phyloP scores from a whole-genome alignment of 768 basidiomycete genomes.

The Cyclocybe aegerita region DNA sequence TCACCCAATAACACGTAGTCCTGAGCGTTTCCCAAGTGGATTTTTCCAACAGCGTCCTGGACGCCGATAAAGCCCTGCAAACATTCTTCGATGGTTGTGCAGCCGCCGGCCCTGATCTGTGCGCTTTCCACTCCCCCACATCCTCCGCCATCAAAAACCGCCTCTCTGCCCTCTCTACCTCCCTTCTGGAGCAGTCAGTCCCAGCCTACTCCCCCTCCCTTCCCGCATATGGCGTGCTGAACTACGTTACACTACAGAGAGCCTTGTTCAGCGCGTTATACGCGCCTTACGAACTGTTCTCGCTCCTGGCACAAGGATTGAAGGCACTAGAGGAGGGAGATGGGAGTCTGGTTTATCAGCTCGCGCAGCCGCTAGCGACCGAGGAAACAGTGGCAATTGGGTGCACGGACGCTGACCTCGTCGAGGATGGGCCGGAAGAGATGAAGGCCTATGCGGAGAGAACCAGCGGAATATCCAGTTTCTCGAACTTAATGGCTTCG shows the following conservation, averaged over 20 bases:
- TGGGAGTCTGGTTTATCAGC: slow-evolving; percentile 10
- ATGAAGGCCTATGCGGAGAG: no score
- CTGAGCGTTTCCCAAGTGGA: no score
- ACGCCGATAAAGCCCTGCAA: slow-evolving; percentile 35
- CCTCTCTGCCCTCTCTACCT: slow-evolving; percentile 13
- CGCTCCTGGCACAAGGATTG: slow-evolving; percentile 31
- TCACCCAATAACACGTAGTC: neutral
- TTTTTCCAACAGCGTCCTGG: slow-evolving; percentile 33
- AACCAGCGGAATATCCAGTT: no score
- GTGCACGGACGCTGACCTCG: neutral
- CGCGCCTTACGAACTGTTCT: slow-evolving; percentile 29
- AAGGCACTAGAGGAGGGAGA: slow-evolving; percentile 31
- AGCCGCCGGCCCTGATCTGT: slow-evolving; percentile 30
- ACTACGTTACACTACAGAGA: slow-evolving; percentile 28
- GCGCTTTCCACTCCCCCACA: slow-evolving; percentile 33
- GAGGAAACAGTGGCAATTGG: neutral
- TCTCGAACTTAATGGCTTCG: no score
- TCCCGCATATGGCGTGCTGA: slow-evolving; percentile 31
- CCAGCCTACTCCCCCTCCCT: slow-evolving; percentile 24
- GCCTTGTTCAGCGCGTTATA: slow-evolving; percentile 33
- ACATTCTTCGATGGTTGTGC: slow-evolving; percentile 35
- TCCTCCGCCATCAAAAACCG: no score
- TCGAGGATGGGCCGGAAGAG: neutral
- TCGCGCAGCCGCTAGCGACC: neutral
- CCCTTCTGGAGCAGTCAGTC: slow-evolving; percentile 20